Evolutionary conservation across 2,329 filamentous ascomycete species (phyloP).

Genomic region (Arthrobotrys conoides): DNA sequence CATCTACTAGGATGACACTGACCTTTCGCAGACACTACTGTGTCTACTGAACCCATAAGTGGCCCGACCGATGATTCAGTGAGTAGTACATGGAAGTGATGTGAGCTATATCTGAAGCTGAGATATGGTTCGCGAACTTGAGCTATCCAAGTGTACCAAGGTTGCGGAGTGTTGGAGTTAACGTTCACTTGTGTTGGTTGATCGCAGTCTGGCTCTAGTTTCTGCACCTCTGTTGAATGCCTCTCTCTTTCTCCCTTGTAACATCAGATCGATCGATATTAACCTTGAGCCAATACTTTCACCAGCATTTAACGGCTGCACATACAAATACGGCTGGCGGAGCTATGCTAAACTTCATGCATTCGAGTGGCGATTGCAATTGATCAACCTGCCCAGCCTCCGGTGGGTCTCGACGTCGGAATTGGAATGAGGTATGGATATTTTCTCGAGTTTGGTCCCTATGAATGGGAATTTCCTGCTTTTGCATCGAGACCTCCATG

Average conservation of each 20-base stretch:
- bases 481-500: conserved; percentile 35
- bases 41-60: not conserved
- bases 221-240: not conserved
- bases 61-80: not conserved
- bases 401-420: conserved; percentile 25
- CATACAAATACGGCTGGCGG: not conserved
- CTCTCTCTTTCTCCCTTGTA: not conserved
- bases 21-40: not conserved
- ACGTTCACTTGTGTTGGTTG: conserved; percentile 1
- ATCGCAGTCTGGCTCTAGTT: not conserved
- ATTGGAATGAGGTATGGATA: conserved; percentile 42
- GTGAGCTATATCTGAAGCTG: not conserved
- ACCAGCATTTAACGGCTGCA: not conserved
- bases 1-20: conserved; percentile 30
- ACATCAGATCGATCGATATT: not conserved
- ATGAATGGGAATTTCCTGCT: conserved; percentile 49
- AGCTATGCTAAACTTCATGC: not conserved
- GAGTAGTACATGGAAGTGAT: not conserved
- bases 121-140: conserved; percentile 18
- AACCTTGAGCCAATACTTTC: not conserved
- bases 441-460: conserved; percentile 17
- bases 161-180: not conserved
- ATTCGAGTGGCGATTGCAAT: conserved; percentile 11
- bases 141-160: not conserved
- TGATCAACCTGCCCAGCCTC: conserved; percentile 7